These are phyloP conservation scores for Arthrobotrys iridis DNA, from an alignment of 2,329 filamentous ascomycete genomes.

Conservation along the genomic window DNA sequence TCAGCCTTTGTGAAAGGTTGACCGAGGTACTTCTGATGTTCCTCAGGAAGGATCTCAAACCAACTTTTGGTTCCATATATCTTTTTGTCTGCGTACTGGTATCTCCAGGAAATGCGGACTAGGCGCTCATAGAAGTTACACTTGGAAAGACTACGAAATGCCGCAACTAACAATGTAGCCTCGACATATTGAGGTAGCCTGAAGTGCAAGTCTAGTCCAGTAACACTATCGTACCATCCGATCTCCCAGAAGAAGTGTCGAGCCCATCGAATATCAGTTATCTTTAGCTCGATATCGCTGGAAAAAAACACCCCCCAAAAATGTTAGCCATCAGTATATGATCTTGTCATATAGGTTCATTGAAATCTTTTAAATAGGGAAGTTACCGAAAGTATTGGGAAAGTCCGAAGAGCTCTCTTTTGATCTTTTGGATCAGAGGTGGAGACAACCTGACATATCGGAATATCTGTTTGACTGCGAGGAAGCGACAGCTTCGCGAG, in stretches of 20 bases:
- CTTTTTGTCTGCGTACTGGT: not conserved
- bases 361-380: no score
- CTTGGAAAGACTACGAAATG: not conserved
- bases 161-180: not conserved
- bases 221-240: not conserved
- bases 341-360: no score
- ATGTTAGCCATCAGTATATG: not conserved
- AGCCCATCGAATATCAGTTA: constrained; percentile 5
- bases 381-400: not conserved
- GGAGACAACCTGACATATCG: not conserved
- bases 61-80: not conserved
- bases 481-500: not conserved
- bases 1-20: not conserved
- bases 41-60: not conserved
- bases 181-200: not conserved
- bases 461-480: not conserved
- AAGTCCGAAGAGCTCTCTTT: not conserved
- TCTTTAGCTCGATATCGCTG: not conserved
- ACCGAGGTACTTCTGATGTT: not conserved
- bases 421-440: not conserved
- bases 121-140: not conserved
- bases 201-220: not conserved
- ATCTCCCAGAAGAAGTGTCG: not conserved
- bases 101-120: not conserved
- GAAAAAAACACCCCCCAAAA: not conserved